phyloP scores from a whole-genome alignment of 768 basidiomycete genomes.

The Kwoniella pini region DNA sequence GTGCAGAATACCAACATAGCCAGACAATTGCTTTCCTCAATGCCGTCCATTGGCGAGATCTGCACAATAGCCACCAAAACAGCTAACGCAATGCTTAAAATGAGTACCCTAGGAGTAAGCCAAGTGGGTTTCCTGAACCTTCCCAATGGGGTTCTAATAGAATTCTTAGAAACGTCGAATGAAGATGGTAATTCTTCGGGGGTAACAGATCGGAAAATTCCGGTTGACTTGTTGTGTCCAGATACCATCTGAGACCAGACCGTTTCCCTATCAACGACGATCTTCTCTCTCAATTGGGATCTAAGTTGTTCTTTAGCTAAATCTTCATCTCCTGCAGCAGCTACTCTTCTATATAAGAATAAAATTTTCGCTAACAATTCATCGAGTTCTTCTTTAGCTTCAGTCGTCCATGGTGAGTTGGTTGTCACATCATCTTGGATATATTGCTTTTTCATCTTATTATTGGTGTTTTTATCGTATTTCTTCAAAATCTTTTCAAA shows the following conservation, averaged over 20 bases:
- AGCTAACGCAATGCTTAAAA: conserved; percentile 62
- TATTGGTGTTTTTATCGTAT: conserved; percentile 87
- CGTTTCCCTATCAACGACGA: conserved; percentile 93
- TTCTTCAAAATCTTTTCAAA: conserved; percentile 96
- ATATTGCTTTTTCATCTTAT: conserved; percentile 69
- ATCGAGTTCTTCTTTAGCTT: conserved; percentile 66
- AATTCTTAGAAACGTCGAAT: conserved; percentile 58
- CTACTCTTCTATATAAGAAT: conserved; percentile 79
- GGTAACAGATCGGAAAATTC: conserved; percentile 47
- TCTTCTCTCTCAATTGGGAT: conserved; percentile 81
- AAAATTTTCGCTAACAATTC: conserved; percentile 64
- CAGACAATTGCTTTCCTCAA: conserved; percentile 82
- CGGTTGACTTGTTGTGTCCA: conserved; percentile 66
- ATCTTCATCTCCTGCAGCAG: conserved; percentile 68
- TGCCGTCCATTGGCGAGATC: conserved; percentile 60
- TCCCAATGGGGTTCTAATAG: conserved; percentile 68
- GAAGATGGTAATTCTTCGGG: conserved; percentile 57
- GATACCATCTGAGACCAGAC: conserved; percentile 71
- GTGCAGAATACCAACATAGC: conserved; percentile 88
- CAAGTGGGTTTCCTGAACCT: conserved; percentile 58
- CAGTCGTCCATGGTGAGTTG: conserved; percentile 67
- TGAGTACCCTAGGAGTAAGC: conserved; percentile 67
- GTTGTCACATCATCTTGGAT: conserved; percentile 69
- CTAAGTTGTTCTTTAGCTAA: conserved; percentile 78
- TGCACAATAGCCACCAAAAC: conserved; percentile 65